phyloP scores from a whole-genome alignment of 805 yeast species.

The Lachancea thermotolerans region DNA sequence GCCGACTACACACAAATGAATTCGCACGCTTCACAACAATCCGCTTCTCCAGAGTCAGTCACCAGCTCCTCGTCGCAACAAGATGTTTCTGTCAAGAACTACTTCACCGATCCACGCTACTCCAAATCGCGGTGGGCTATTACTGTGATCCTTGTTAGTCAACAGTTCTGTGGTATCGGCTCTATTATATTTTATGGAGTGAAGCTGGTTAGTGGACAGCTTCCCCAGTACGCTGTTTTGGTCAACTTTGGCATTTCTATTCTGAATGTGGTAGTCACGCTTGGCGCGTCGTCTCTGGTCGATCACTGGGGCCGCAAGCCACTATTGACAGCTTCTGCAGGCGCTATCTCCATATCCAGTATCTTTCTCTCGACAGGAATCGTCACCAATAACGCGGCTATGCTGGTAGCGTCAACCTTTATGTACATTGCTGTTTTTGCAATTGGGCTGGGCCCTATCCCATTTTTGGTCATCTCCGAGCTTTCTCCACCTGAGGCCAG shows the following conservation, averaged over 20 bases:
- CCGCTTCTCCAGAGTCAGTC: background rate
- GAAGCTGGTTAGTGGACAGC: conserved; percentile 59
- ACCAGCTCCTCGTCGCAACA: conserved; percentile 2
- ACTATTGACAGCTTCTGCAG: conserved; percentile 56
- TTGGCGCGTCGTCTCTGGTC: conserved; percentile 65
- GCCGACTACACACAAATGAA: background rate
- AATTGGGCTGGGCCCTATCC: conserved; percentile 91
- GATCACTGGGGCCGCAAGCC: conserved; percentile 73
- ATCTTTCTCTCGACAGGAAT: conserved; percentile 64
- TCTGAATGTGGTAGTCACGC: conserved; percentile 69
- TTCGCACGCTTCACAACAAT: conserved; percentile 3
- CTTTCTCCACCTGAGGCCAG: conserved; percentile 76
- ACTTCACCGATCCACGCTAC: conserved; percentile 47
- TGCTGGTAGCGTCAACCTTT: conserved; percentile 60
- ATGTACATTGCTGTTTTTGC: conserved; percentile 81
- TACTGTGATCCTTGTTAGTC: conserved; percentile 68
- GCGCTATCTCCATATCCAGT: conserved; percentile 61
- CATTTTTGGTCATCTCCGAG: conserved; percentile 82
- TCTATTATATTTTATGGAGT: conserved; percentile 93
- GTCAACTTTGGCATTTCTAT: conserved; percentile 74
- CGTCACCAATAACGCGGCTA: conserved; percentile 35
- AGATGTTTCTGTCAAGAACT: conserved; percentile 33
- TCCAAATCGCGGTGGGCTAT: conserved; percentile 56
- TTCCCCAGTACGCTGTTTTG: conserved; percentile 64
- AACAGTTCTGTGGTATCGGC: conserved; percentile 91